Base-by-base conservation (phyloP, 2,329 filamentous ascomycete genomes). In the Tolypocladium inflatum region DNA sequence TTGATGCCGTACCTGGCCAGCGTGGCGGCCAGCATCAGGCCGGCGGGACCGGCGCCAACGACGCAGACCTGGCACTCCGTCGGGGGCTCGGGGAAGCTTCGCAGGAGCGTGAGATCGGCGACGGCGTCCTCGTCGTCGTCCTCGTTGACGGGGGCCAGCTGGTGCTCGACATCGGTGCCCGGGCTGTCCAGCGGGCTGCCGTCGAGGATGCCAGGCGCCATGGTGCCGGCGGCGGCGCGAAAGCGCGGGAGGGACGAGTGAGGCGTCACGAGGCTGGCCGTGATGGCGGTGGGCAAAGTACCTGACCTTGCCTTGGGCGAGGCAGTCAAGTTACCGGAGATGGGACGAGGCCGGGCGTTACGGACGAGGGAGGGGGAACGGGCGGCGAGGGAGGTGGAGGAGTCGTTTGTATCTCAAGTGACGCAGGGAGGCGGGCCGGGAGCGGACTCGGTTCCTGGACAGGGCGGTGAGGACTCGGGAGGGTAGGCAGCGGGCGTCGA, bases 1-100 rank as follows among this genome's bases (percentile, higher is more conserved):
- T 83, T 82, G 65, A 90, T 82, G 17, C 87, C 87, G 65, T 83
- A 88, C 10, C 86, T 79, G 21, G 81, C 80, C 41, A 90, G 75
- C 62, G 77, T 78, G 63, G 75, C 73, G 55, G 77, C 79, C 63
- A 82, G 70, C 79, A 83, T 83, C 58, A 83, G 72, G 59, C 80
- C 80, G 17, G 80, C 79, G 3, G 80, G 80, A 17, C 80, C 80
- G 55, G 80, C 80, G 60, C 80, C 80, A 57, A 83, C 77, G 55
- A 83, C 74, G 63, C 79, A 79, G 38, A 80, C 78, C 62, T 78
- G 74, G 53, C 74, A 75, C 62, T 75, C 72, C 38, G 73, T 67
- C 19, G 77, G 75, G n/a, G 74, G 70, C 62, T 78, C 74, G 56
- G 75, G 78, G 63, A 77, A 73, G 67, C 75, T 80, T 63, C 76